Percentiles rank a stretch among this genome's conserved stretches.
These are phyloP conservation scores for Trametes cubensis DNA, from an alignment of 768 basidiomycete species.

Conservation along the genomic window DNA sequence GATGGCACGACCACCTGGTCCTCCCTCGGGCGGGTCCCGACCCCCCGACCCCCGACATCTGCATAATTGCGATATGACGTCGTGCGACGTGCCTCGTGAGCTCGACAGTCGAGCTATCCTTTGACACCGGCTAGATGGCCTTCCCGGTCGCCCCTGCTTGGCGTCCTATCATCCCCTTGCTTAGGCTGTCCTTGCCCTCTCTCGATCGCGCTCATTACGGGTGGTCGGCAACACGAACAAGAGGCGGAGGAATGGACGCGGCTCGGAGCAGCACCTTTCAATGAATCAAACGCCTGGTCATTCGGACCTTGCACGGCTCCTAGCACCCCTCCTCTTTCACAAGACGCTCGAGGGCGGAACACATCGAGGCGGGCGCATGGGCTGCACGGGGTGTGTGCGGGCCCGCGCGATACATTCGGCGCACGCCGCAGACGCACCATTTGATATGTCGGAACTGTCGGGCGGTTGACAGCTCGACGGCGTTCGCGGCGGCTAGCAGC, in stretches of 20 bases:
- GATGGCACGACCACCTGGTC: too few species aligned
- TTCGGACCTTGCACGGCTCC: too few species aligned
- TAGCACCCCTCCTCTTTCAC: background rate
- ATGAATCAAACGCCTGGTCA: too few species aligned
- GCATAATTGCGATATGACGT: too few species aligned
- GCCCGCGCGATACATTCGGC: background rate
- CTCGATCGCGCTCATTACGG: background rate
- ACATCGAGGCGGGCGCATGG: background rate
- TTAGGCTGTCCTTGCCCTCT: background rate
- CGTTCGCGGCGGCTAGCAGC: constrained; percentile 2
- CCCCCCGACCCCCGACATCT: too few species aligned
- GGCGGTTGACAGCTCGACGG: constrained; percentile 12
- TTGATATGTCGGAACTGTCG: constrained; percentile 11
- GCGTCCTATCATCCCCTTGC: background rate
- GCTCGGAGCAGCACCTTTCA: too few species aligned
- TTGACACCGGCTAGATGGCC: background rate
- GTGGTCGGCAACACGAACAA: too few species aligned
- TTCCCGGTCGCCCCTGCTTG: constrained; percentile 1
- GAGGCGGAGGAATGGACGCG: too few species aligned
- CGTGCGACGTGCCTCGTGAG: too few species aligned
- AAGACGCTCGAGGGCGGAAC: too few species aligned
- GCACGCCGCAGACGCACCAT: background rate
- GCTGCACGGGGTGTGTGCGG: background rate
- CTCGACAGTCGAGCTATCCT: too few species aligned
- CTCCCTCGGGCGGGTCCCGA: too few species aligned